These are phyloP conservation scores for Leccinum longicurvipes DNA, from an alignment of 768 basidiomycete species.

Conservation along the genomic window DNA sequence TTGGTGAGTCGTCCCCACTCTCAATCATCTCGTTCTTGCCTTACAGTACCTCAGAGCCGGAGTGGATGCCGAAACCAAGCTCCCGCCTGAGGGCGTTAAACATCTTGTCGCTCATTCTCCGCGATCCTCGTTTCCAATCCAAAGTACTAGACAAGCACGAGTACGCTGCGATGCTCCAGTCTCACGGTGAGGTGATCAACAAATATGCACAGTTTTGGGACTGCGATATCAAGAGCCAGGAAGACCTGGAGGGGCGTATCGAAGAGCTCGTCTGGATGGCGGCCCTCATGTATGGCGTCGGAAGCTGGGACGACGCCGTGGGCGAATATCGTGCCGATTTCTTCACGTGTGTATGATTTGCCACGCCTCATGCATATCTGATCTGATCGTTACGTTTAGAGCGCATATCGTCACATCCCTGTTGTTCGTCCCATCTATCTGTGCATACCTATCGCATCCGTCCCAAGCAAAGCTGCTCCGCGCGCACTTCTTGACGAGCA, in stretches of 20 bases:
- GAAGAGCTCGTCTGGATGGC: constrained; percentile 62
- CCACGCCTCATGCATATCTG: too few species aligned
- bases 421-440: constrained; percentile 54
- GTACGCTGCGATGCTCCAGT: constrained; percentile 34
- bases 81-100: constrained; percentile 45
- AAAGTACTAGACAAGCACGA: constrained; percentile 30
- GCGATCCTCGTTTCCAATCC: constrained; percentile 40
- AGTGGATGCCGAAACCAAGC: constrained; percentile 30
- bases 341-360: constrained; percentile 47
- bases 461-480: constrained; percentile 55
- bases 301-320: constrained; percentile 43
- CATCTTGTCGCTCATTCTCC: constrained; percentile 52
- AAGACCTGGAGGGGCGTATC: constrained; percentile 47
- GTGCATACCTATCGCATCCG: constrained; percentile 51
- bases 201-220: constrained; percentile 49
- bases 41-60: constrained; percentile 14
- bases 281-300: constrained; percentile 56
- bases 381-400: constrained; percentile 33
- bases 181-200: constrained; percentile 39
- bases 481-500: constrained; percentile 49
- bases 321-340: constrained; percentile 59
- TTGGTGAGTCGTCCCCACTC: constrained; percentile 2
- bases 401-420: constrained; percentile 71
- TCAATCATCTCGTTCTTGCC: neutral
- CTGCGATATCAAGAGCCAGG: constrained; percentile 33